Conservation (phyloP, 345 rosid species). For the Salix exigua region DNA sequence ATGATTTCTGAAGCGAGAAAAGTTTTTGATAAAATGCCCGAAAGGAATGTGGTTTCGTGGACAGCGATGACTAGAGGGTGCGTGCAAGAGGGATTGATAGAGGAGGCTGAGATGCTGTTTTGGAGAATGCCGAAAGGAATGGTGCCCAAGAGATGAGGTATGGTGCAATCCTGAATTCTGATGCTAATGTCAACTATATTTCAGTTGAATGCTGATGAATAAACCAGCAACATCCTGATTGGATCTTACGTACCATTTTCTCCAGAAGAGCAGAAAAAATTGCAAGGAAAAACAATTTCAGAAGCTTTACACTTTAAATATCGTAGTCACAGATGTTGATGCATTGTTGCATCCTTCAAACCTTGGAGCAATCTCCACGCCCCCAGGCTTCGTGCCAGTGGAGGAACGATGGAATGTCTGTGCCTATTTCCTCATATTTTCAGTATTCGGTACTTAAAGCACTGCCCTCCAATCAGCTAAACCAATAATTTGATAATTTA, state of each 20-base stretch:
- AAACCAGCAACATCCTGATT: not conserved
- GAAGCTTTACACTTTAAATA: not conserved
- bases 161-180: not conserved
- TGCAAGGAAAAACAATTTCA: not conserved
- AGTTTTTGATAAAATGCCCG: slow-evolving; percentile 64
- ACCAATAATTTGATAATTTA: not conserved
- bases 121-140: slow-evolving; percentile 72
- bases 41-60: slow-evolving; percentile 69
- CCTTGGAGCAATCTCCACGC: too few species aligned
- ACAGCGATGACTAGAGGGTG: slow-evolving; percentile 71
- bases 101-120: slow-evolving; percentile 50
- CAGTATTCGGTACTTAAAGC: not conserved
- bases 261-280: not conserved
- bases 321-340: not conserved
- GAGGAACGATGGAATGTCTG: not conserved
- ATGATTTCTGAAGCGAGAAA: slow-evolving; percentile 52
- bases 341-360: not conserved
- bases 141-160: not conserved
- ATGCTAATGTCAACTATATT: not conserved
- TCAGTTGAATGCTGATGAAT: not conserved
- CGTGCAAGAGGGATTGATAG: slow-evolving; percentile 50
- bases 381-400: too few species aligned
- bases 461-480: not conserved
- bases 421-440: not conserved
- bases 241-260: not conserved